Conservation (phyloP, 2,329 filamentous ascomycete genomes). For the Beauveria brongniartii region DNA sequence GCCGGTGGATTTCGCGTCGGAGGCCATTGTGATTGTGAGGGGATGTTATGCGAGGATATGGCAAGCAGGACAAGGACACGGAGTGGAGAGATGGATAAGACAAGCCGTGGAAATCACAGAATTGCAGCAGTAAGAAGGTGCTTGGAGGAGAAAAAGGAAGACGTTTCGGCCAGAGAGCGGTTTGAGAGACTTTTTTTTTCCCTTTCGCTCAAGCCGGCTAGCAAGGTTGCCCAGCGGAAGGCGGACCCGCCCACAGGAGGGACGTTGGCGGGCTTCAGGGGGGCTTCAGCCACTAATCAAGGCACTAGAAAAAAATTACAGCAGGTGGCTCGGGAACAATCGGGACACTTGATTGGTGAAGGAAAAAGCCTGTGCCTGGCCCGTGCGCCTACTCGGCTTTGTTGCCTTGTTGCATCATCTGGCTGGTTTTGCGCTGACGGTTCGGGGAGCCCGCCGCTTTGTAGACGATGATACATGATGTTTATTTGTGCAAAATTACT, state of each 20-base stretch:
- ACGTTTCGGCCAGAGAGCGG: conserved; percentile 7
- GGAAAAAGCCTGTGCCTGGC: not conserved
- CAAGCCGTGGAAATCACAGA: conserved; percentile 9
- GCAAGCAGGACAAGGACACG: conserved; percentile 11
- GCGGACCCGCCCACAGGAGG: not conserved
- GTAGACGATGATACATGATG: not conserved
- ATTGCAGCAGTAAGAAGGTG: conserved; percentile 11
- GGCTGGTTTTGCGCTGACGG: not conserved
- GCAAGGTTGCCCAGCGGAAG: conserved; percentile 1
- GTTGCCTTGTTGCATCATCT: not conserved
- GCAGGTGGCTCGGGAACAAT: conserved; percentile 9
- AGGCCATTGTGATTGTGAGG: conserved; percentile 33
- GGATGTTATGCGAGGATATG: conserved; percentile 18
- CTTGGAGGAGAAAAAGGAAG: conserved; percentile 8
- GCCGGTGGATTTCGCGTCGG: conserved; percentile 27
- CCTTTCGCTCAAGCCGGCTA: not conserved
- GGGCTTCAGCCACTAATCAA: not conserved
- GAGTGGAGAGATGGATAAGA: conserved; percentile 25
- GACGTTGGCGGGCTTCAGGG: not conserved
- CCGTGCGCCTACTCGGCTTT: conserved; percentile 1
- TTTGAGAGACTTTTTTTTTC: conserved; percentile 13
- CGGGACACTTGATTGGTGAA: conserved; percentile 7
- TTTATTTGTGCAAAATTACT: too few species aligned
- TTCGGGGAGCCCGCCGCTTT: not conserved
- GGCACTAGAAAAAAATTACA: conserved; percentile 6